A percentile compares a stretch with the other conserved stretches of the same genome.
phyloP scores from a whole-genome alignment of 2,329 filamentous ascomycete species.

The Fusarium oligoseptatum region DNA sequence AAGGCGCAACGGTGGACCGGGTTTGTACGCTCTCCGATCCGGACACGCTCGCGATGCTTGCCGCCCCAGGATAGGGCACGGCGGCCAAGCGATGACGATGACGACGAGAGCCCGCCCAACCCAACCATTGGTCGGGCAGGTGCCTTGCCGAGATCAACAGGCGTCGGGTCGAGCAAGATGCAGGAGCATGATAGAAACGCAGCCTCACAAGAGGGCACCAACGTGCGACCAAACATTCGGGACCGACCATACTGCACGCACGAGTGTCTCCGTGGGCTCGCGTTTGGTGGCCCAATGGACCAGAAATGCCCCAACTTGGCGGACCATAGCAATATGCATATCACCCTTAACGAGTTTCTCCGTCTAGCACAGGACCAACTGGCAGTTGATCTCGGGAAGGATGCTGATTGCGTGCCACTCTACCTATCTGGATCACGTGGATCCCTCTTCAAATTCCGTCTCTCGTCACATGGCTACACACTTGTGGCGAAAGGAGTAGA shows the following conservation, averaged over 20 bases:
- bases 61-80: too few relatives aligned
- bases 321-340: constrained; percentile 33
- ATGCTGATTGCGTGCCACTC: constrained; percentile 49
- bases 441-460: constrained; percentile 55
- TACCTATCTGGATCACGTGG: constrained; percentile 47
- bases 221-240: not conserved
- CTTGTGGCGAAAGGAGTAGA: constrained; percentile 57
- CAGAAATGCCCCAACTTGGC: constrained; percentile 47
- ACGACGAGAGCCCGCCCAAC: too few relatives aligned
- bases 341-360: constrained; percentile 46
- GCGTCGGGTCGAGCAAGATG: too few relatives aligned
- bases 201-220: too few relatives aligned
- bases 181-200: too few relatives aligned
- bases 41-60: too few relatives aligned
- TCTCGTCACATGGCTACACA: constrained; percentile 53
- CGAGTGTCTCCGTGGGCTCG: constrained; percentile 45
- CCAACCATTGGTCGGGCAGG: too few relatives aligned
- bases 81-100: too few relatives aligned
- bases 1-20: constrained; percentile 47
- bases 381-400: constrained; percentile 46
- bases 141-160: not conserved
- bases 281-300: constrained; percentile 42
- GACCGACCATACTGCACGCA: constrained; percentile 48
- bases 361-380: constrained; percentile 47
- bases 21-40: too few relatives aligned